Evolutionary conservation across 129 eudicot species (phyloP).

Genomic region (Flaveria trinervia): DNA sequence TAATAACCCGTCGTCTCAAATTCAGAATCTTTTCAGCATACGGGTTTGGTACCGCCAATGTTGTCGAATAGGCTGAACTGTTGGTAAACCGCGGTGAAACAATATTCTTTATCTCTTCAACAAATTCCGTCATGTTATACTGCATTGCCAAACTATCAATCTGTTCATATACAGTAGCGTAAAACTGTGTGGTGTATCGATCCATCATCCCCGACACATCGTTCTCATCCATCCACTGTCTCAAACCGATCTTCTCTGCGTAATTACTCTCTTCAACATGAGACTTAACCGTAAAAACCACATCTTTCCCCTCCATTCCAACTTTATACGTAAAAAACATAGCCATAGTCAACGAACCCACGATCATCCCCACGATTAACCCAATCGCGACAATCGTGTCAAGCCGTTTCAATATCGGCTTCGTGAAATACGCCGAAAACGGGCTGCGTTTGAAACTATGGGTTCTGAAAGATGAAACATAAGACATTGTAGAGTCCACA

Average conservation of each 20-base stretch:
- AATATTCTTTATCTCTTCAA: constrained; percentile 48
- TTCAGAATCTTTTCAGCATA: constrained; percentile 69
- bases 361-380: constrained; percentile 71
- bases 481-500: constrained; percentile 71
- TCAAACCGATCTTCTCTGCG: constrained; percentile 86
- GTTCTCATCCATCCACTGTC: constrained; percentile 85
- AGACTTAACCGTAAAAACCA: constrained; percentile 64
- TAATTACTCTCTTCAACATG: constrained; percentile 88
- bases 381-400: constrained; percentile 85
- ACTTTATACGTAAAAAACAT: constrained; percentile 83
- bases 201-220: constrained; percentile 94
- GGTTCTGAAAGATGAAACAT: constrained; percentile 63
- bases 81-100: constrained; percentile 47
- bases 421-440: constrained; percentile 58
- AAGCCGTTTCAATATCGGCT: constrained; percentile 55
- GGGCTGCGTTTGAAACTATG: constrained; percentile 68
- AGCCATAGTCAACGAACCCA: constrained; percentile 60
- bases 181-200: constrained; percentile 61
- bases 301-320: constrained; percentile 86
- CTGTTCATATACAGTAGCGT: constrained; percentile 75
- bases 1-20: constrained; percentile 53
- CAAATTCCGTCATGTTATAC: constrained; percentile 87
- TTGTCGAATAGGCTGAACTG: constrained; percentile 43
- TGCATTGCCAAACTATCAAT: constrained; percentile 82
- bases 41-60: constrained; percentile 57